Evolutionary conservation across 2,329 filamentous ascomycete genomes (phyloP).

Genomic region (Ophiocordyceps camponoti-saundersi): DNA sequence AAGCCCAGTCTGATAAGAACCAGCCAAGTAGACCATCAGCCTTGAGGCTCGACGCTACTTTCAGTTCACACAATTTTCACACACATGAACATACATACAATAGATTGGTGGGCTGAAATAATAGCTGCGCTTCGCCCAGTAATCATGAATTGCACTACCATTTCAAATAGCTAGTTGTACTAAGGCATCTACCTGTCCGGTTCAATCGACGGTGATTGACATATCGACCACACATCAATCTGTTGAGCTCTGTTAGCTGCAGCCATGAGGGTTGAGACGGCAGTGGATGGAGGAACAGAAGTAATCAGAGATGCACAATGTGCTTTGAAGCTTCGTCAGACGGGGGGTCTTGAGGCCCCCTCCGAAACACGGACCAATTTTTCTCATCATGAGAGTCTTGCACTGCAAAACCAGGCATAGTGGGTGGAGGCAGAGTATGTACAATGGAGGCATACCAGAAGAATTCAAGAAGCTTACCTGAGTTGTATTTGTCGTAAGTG

Average conservation of each 20-base stretch:
- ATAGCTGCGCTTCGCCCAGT: too few species aligned
- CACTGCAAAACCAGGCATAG: not conserved
- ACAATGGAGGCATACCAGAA: conserved; percentile 3
- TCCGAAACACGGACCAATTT: conserved; percentile 94
- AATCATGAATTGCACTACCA: too few species aligned
- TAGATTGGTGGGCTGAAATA: too few species aligned
- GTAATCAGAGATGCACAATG: conserved; percentile 56
- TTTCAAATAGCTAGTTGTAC: too few species aligned
- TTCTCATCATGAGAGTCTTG: conserved; percentile 47
- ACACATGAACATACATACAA: too few species aligned
- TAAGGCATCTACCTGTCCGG: not conserved
- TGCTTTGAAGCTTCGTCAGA: conserved; percentile 62
- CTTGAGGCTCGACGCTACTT: too few species aligned
- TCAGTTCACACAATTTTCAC: too few species aligned
- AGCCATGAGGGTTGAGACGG: not conserved
- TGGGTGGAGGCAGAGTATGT: not conserved
- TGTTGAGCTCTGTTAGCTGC: not conserved
- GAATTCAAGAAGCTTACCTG: not conserved
- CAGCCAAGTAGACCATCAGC: too few species aligned
- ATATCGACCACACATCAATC: not conserved
- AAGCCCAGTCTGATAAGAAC: too few species aligned
- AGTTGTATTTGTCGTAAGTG: too few species aligned
- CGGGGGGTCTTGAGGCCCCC: conserved; percentile 79
- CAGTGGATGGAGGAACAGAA: not conserved
- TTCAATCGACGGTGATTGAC: not conserved